Conservation (phyloP, 2,329 filamentous ascomycete species). For the Onygenales sp. region DNA sequence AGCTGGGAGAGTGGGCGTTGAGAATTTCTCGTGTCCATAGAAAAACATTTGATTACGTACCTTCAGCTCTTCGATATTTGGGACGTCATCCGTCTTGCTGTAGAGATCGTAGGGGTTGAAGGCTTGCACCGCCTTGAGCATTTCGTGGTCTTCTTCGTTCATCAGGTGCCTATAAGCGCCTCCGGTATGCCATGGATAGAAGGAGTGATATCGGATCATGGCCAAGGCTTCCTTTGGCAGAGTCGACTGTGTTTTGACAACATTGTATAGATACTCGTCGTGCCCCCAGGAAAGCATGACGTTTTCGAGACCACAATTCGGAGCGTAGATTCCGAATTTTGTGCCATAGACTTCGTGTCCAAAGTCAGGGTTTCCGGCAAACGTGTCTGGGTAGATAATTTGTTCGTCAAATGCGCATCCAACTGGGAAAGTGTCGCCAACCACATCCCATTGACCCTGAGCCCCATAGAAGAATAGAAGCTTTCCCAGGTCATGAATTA, state of each 20-base stretch:
- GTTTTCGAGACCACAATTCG: constrained; percentile 73
- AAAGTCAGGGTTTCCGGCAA: constrained; percentile 66
- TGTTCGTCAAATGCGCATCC: constrained; percentile 48
- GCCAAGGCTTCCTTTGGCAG: constrained; percentile 74
- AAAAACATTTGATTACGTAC: constrained; percentile 25
- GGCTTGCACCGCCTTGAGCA: constrained; percentile 71
- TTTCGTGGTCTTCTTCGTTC: constrained; percentile 68
- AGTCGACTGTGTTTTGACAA: constrained; percentile 71
- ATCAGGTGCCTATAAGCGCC: constrained; percentile 75
- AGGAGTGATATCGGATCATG: constrained; percentile 89
- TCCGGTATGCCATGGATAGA: constrained; percentile 84
- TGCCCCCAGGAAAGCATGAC: constrained; percentile 80
- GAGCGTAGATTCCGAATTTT: constrained; percentile 68
- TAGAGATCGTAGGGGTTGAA: constrained; percentile 93
- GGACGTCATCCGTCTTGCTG: constrained; percentile 79
- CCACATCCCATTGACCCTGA: constrained; percentile 88
- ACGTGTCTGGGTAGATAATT: constrained; percentile 71
- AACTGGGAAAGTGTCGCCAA: constrained; percentile 51
- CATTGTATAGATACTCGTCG: constrained; percentile 54
- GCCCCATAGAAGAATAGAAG: constrained; percentile 44
- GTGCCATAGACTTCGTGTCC: constrained; percentile 63
- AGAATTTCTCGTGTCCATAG: neutral
- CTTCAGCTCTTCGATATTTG: constrained; percentile 68
- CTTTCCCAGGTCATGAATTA: constrained; percentile 29
- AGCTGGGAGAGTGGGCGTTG: neutral